Evolutionary conservation across 257 asterid genomes (phyloP).

Genomic region (Fraxinus quadrangulata): DNA sequence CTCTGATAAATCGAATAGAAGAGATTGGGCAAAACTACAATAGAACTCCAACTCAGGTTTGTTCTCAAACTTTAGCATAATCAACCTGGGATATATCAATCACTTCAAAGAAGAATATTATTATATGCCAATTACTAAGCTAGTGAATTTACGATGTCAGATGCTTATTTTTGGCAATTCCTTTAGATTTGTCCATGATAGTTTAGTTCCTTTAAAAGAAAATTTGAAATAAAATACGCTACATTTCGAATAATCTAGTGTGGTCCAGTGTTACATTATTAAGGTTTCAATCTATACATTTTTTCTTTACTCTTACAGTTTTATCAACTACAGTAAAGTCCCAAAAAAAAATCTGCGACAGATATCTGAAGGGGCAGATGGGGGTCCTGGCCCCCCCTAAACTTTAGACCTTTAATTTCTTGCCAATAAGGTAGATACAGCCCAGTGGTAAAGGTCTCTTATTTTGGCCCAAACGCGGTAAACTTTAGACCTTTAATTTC

Average conservation of each 20-base stretch:
- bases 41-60: conserved; percentile 84
- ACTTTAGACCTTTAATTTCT: too few species aligned
- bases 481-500: too few species aligned
- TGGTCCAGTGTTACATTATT: not conserved
- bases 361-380: not conserved
- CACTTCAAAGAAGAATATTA: not conserved
- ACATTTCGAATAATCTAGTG: too few species aligned
- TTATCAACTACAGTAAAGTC: not conserved
- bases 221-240: not conserved
- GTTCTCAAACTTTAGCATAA: conserved; percentile 14
- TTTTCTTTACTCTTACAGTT: not conserved
- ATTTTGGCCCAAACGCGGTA: too few species aligned
- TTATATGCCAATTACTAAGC: not conserved
- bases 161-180: not conserved
- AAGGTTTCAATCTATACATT: not conserved
- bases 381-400: too few species aligned
- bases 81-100: not conserved
- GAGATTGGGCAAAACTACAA: conserved; percentile 73
- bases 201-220: not conserved
- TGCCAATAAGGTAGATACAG: too few species aligned
- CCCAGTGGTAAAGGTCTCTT: too few species aligned
- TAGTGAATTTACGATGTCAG: not conserved
- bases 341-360: not conserved
- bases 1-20: conserved; percentile 68
- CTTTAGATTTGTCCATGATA: not conserved